Base-by-base conservation (phyloP, 2,329 filamentous ascomycete genomes). In the Aspergillus awamori region DNA sequence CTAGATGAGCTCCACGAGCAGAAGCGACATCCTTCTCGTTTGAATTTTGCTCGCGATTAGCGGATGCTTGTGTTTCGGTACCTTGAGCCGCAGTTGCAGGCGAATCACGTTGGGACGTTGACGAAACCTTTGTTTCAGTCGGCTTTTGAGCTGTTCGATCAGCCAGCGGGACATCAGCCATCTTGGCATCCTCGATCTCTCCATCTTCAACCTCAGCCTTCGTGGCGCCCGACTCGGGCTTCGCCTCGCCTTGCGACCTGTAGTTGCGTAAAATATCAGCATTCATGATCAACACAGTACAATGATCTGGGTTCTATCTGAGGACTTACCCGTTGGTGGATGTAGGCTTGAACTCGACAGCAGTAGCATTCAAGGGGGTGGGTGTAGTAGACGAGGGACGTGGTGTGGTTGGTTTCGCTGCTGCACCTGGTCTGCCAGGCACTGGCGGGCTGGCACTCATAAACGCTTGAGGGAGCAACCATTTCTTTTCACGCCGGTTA, bases 391-490 rank as follows among this genome's bases (percentile, higher is more conserved):
- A 69, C 43, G 70, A 67, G 36, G 70, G 63, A 45, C 69, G 69
- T 6, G 74, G 67, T 15, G 71, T 65, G 17, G 67, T 66, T 22
- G 70, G 11, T 58, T 74, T 78, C 20, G 63, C 67, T 60, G 61
- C 53, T 43, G 59, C 61, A 33, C 61, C 41, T 30, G 53, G 52
- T 45, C 68, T 69, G 43, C 64, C 53, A 8, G 60, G 39, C 17
- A 43, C 54, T 45, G 69, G 60, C 48, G 68, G 62, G 66, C 67
- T 69, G 53, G 72, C 72, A 49, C 79, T 69, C 65, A 76, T 77
- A 65, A 83, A 83, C 3, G 76, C 77, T 59, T 81, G 79, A 7
- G 80, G 80, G 39, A 81, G 72, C 63, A 82, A 72, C 81, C 81
- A 83, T 57, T 77, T 73, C 69, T 81, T 82, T 65, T 82, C 80